phyloP scores from a whole-genome alignment of 2,329 filamentous ascomycete species.

The Dendrostoma leiphaemia region DNA sequence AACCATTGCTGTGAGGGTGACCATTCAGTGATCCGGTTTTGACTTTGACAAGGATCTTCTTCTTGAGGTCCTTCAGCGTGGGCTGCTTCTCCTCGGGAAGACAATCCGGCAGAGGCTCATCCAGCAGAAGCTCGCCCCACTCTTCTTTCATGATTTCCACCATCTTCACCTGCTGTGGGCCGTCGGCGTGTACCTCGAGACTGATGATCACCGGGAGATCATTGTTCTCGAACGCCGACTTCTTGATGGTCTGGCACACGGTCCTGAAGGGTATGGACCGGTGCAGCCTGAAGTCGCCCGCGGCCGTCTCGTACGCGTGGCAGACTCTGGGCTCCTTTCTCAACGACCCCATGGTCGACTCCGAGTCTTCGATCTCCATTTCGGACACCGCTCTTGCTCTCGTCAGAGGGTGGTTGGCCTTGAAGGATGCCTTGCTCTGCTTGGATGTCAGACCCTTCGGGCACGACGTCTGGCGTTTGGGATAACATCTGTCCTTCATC shows the following conservation, averaged over 20 bases:
- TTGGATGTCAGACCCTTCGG: background rate
- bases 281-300: constrained; percentile 69
- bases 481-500: constrained; percentile 20
- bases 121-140: constrained; percentile 74
- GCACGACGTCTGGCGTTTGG: background rate
- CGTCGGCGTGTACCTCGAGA: constrained; percentile 82
- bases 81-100: constrained; percentile 59
- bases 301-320: constrained; percentile 48
- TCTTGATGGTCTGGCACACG: constrained; percentile 76
- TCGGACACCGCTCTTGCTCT: constrained; percentile 14
- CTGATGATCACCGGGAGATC: constrained; percentile 86
- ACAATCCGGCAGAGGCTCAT: constrained; percentile 48
- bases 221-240: constrained; percentile 71
- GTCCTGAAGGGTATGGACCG: constrained; percentile 80
- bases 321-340: constrained; percentile 74
- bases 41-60: constrained; percentile 82
- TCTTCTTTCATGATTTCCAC: constrained; percentile 90
- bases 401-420: background rate
- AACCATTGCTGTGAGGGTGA: constrained; percentile 26
- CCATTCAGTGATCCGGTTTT: constrained; percentile 46
- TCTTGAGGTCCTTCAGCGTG: constrained; percentile 66
- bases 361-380: background rate
- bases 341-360: constrained; percentile 15
- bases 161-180: constrained; percentile 85
- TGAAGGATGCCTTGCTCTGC: constrained; percentile 22